Evolutionary conservation across 805 yeast species (phyloP), one percentile per base, ranked within the genome.

Genomic region (Saccharomycopsis capsularis): DNA sequence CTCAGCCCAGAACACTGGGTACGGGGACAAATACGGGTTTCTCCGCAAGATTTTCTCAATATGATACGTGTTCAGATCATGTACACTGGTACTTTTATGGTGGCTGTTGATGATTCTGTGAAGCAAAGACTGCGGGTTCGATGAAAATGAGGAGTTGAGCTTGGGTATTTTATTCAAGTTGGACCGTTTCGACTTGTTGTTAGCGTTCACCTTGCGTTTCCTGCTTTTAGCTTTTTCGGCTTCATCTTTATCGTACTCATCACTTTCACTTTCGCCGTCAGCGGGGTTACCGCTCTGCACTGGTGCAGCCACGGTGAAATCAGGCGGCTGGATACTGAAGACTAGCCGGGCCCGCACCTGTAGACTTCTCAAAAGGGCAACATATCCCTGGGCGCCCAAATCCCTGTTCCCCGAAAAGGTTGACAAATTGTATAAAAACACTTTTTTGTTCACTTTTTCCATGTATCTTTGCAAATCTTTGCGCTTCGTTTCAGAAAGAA

Each of bases 1-100:
- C 62, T 93, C 99, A 21, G 81, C 81, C 99, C 99, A 93, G 60
- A 82, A 89, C 0, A 89, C 73, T 0, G 97, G 97, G 58, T 69
- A 82, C 6, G 52, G 44, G 6, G 52, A 48, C 7, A 53, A 34
- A 25, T 45, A 21, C 2, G 52, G 50, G 30, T 52, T 52, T 49
- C 52, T 2, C 69, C 39, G 32, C 19, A 50, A 30, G n/a, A 63
- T 18, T 16, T 60, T 60, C 29, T 48, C 50, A 15, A 50, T 27
- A 36, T 44, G 48, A 41, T 23, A 44, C 3, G 29, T 36, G 9
- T 34, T 36, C 19, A 16, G 18, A 29, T 40, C 40, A 32, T 11
- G 29, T 13, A 46, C 48, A 18, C 39, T 42, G 9, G 27, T 25
- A 18, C 27, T 42, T 18, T 27, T 40, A 16, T 15, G 41, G 37